Evolutionary conservation across 352 stramenopile genomes (phyloP).

Genomic region (Globisporangium viniferum): DNA sequence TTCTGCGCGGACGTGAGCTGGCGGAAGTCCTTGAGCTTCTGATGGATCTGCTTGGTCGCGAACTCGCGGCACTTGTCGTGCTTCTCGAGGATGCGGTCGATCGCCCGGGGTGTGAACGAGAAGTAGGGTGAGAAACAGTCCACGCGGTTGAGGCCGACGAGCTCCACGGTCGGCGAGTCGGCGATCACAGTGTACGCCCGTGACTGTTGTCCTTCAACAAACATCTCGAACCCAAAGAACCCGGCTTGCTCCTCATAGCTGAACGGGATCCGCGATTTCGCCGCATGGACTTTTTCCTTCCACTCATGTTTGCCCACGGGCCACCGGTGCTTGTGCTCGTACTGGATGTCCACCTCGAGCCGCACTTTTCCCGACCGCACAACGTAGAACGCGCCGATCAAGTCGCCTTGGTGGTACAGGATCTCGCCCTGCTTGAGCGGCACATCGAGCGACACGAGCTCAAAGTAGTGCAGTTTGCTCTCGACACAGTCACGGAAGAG

Average conservation of each 20-base stretch:
- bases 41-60: constrained; percentile 41
- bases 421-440: constrained; percentile 53
- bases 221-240: constrained; percentile 76
- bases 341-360: constrained; percentile 67
- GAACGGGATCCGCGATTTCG: constrained; percentile 51
- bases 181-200: constrained; percentile 57
- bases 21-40: constrained; percentile 53
- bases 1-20: constrained; percentile 20
- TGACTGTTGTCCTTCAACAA: constrained; percentile 46
- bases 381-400: constrained; percentile 64
- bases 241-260: constrained; percentile 41
- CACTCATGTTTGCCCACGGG: constrained; percentile 45
- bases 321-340: constrained; percentile 66
- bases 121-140: constrained; percentile 76
- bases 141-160: constrained; percentile 65
- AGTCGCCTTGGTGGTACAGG: constrained; percentile 60
- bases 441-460: constrained; percentile 73
- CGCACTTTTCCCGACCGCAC: constrained; percentile 52
- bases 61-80: constrained; percentile 43
- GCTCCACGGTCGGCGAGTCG: constrained; percentile 43
- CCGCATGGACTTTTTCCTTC: constrained; percentile 51
- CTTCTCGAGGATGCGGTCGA: constrained; percentile 57
- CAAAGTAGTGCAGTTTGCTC: constrained; percentile 76
- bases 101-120: constrained; percentile 57
- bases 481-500: constrained; percentile 72